Percentiles rank a stretch among this genome's conserved stretches.
These are phyloP conservation scores for Aureobasidium sp. DNA, from an alignment of 2,329 filamentous ascomycete genomes.

Conservation along the genomic window DNA sequence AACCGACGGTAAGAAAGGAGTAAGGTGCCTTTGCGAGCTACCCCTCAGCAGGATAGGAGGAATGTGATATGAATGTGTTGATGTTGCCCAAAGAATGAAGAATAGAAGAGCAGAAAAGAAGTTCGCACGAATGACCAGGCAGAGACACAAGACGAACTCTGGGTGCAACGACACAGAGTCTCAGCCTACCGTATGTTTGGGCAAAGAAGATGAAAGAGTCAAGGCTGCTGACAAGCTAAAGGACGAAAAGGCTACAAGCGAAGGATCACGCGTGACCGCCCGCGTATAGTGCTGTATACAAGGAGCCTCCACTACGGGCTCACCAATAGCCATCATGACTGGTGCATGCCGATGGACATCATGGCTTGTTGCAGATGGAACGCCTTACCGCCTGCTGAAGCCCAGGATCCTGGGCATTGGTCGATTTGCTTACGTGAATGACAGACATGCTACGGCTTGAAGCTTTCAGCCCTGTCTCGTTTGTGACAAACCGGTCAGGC, in stretches of 20 bases:
- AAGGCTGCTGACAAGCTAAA: constrained; percentile 13
- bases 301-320: background rate
- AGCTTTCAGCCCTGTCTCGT: background rate
- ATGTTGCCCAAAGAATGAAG: constrained; percentile 3
- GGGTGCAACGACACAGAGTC: constrained; percentile 1
- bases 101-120: background rate
- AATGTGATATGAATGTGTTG: background rate
- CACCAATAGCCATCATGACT: constrained; percentile 2
- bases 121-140: background rate
- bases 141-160: background rate
- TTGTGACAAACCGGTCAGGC: constrained; percentile 8
- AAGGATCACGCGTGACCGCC: constrained; percentile 13
- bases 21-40: background rate
- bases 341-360: background rate
- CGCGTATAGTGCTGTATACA: constrained; percentile 13
- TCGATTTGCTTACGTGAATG: background rate
- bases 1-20: background rate
- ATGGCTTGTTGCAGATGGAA: background rate
- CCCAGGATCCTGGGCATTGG: background rate
- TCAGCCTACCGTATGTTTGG: constrained; percentile 6
- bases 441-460: background rate
- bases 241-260: background rate
- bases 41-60: background rate
- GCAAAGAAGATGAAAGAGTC: background rate
- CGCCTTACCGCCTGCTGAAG: background rate